phyloP scores from a whole-genome alignment of 2,329 filamentous ascomycete species.

The Sphaerulina musiva region DNA sequence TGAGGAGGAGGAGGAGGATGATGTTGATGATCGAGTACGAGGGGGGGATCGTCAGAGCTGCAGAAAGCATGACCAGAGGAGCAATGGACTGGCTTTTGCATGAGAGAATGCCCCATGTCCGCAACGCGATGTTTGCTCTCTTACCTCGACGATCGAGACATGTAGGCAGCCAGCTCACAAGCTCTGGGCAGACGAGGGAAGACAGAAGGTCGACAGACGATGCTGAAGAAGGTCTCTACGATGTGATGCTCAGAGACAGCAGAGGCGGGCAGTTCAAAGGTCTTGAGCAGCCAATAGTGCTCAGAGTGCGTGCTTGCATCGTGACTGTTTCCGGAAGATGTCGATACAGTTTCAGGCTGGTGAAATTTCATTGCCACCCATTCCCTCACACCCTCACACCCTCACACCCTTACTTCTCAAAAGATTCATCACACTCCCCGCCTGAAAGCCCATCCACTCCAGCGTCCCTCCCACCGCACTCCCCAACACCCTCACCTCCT shows the following conservation, averaged over 20 bases:
- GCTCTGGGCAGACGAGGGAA: neutral
- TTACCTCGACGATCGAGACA: neutral
- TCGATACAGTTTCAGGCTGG: neutral
- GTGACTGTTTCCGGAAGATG: neutral
- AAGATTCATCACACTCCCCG: constrained; percentile 69
- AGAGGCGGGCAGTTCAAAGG: no score
- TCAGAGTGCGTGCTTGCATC: no score
- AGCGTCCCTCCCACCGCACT: constrained; percentile 57
- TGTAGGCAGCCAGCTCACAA: neutral
- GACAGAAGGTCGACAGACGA: neutral
- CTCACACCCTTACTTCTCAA: constrained; percentile 80
- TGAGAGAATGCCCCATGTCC: neutral
- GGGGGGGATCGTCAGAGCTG: no score
- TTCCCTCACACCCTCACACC: constrained; percentile 62
- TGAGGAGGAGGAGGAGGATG: no score
- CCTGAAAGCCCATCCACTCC: constrained; percentile 78
- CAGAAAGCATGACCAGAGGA: no score
- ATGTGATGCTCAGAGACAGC: no score
- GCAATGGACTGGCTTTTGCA: no score
- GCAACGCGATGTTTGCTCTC: neutral
- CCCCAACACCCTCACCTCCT: constrained; percentile 60
- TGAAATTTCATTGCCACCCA: neutral
- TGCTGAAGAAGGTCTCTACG: no score
- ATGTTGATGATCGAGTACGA: no score
- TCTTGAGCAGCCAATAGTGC: no score